Conservation (phyloP, 108 stramenopile genomes). For the Pseudonitzschia pungens region DNA sequence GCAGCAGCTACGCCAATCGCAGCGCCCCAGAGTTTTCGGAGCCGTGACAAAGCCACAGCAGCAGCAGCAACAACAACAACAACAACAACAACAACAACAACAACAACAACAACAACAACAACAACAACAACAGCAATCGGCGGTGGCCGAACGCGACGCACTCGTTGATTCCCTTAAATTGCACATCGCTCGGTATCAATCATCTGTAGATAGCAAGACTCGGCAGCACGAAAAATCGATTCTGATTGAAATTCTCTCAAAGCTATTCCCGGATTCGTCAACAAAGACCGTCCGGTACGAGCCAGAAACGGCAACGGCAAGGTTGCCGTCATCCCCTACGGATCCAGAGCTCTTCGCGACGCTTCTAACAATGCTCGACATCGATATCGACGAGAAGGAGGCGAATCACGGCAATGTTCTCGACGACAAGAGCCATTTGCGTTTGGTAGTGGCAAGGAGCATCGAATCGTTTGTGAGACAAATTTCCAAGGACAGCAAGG, state of each 20-base stretch:
- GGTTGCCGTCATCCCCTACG: too few relatives aligned
- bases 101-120: too few relatives aligned
- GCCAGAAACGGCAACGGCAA: too few relatives aligned
- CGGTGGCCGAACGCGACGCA: background rate
- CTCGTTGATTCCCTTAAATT: constrained; percentile 1
- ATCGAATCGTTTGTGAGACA: constrained; percentile 2
- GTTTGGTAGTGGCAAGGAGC: background rate
- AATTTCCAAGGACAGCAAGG: background rate
- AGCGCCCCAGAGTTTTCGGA: background rate
- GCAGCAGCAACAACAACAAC: background rate
- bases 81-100: too few relatives aligned
- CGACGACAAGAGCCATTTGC: background rate
- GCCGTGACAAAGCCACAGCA: background rate
- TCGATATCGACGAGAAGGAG: background rate
- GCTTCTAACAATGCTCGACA: background rate
- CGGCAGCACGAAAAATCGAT: background rate
- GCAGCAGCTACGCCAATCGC: background rate
- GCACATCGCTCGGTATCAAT: background rate
- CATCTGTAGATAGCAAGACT: background rate
- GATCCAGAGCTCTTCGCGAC: background rate
- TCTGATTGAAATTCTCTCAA: background rate
- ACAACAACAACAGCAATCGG: background rate
- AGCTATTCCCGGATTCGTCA: background rate
- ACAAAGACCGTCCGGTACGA: too few relatives aligned
- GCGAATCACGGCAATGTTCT: background rate